These are phyloP conservation scores for Symbiotaphrina buchneri DNA, from an alignment of 495 filamentous ascomycete species.

Conservation along the genomic window DNA sequence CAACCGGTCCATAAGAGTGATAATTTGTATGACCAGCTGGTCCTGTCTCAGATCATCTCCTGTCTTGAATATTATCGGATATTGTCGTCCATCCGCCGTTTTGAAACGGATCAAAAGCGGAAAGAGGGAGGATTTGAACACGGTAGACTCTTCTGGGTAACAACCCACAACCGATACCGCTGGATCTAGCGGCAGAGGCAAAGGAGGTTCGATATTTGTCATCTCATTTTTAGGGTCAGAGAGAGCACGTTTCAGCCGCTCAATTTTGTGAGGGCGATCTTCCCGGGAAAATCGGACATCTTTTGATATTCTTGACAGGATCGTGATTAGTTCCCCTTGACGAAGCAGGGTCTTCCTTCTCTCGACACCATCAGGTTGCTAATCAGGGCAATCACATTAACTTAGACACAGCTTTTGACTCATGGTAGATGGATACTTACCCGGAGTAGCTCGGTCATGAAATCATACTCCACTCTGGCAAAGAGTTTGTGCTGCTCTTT, in stretches of 20 bases:
- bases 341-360: constrained; percentile 52
- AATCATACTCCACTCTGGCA: constrained; percentile 79
- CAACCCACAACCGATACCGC: constrained; percentile 56
- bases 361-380: constrained; percentile 36
- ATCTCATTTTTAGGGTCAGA: constrained; percentile 82
- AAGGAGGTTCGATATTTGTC: constrained; percentile 55
- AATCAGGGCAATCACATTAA: constrained; percentile 7
- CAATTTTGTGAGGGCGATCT: constrained; percentile 52
- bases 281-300: constrained; percentile 70
- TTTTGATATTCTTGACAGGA: constrained; percentile 75
- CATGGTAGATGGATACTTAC: background rate
- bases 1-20: constrained; percentile 92
- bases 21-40: constrained; percentile 94
- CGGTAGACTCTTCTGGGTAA: constrained; percentile 62
- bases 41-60: constrained; percentile 95
- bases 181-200: constrained; percentile 80
- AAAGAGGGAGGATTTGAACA: constrained; percentile 87
- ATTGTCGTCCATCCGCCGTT: constrained; percentile 49
- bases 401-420: constrained; percentile 7
- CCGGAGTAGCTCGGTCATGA: constrained; percentile 61
- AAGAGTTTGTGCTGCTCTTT: constrained; percentile 63
- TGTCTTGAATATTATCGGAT: constrained; percentile 90
- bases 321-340: constrained; percentile 73
- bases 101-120: constrained; percentile 84
- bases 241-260: constrained; percentile 59